phyloP scores from a whole-genome alignment of 176 grass and related monocot species.

The Oryza punctata region DNA sequence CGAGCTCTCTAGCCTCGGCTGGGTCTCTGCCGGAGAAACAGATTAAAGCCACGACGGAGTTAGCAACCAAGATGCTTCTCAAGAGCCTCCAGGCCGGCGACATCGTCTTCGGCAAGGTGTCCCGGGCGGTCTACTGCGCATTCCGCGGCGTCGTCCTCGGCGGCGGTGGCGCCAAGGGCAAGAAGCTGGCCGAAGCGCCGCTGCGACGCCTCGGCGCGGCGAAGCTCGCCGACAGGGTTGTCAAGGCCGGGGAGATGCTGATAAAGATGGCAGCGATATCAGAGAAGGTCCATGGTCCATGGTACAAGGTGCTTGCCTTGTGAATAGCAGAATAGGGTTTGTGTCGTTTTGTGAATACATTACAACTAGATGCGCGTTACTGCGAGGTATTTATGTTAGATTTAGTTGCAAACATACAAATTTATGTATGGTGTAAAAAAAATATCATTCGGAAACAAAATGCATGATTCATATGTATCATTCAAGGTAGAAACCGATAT shows the following conservation, averaged over 20 bases:
- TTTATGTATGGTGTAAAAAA: too few species aligned
- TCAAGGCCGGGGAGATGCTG: slow-evolving; percentile 50
- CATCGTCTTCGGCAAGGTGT: slow-evolving; percentile 73
- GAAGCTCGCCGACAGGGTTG: slow-evolving; percentile 44
- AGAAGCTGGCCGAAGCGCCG: slow-evolving; percentile 58
- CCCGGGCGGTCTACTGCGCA: slow-evolving; percentile 53
- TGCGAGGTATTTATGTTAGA: too few species aligned
- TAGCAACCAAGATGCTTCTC: slow-evolving; percentile 67
- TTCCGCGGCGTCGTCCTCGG: slow-evolving; percentile 56
- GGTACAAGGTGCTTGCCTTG: slow-evolving; percentile 66
- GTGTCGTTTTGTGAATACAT: slow-evolving; percentile 40
- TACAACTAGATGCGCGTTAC: too few species aligned
- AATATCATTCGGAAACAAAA: too few species aligned
- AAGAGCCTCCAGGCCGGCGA: slow-evolving; percentile 77
- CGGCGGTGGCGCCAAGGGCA: slow-evolving; percentile 56
- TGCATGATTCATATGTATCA: too few species aligned
- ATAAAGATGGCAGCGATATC: slow-evolving; percentile 58
- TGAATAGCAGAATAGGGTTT: slow-evolving; percentile 21
- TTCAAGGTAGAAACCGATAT: too few species aligned
- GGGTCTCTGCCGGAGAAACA: slow-evolving; percentile 37
- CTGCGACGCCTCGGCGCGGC: slow-evolving; percentile 54
- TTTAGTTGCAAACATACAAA: too few species aligned
- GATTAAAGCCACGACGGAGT: slow-evolving; percentile 56
- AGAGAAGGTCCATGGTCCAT: slow-evolving; percentile 66
- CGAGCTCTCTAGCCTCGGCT: slow-evolving; percentile 39